Conservation (phyloP, 1,284 basidiomycete species). For the Apiotrichum mycotoxinovorans region DNA sequence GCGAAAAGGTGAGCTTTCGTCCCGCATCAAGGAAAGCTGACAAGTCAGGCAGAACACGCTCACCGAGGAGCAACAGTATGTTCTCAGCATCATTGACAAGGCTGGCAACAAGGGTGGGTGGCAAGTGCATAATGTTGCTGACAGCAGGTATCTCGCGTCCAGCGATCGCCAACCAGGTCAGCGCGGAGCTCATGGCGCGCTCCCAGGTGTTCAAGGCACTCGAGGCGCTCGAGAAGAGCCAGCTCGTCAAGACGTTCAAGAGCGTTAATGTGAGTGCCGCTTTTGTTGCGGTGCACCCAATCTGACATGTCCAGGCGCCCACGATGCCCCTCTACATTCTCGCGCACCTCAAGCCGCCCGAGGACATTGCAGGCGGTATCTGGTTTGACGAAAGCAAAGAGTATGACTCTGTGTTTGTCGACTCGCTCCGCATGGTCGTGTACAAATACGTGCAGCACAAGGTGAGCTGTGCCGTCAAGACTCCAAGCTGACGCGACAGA, state of each 20-base stretch:
- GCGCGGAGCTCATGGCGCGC: slow-evolving; percentile 31
- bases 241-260: slow-evolving; percentile 46
- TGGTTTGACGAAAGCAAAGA: slow-evolving; percentile 48
- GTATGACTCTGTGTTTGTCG: slow-evolving; percentile 44
- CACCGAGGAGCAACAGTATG: slow-evolving; percentile 38
- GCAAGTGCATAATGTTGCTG: background rate
- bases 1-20: slow-evolving; percentile 31
- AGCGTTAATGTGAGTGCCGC: slow-evolving; percentile 39
- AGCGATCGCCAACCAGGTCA: slow-evolving; percentile 26
- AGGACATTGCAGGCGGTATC: slow-evolving; percentile 47
- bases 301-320: slow-evolving; percentile 29
- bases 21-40: background rate
- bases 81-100: slow-evolving; percentile 29
- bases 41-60: slow-evolving; percentile 29
- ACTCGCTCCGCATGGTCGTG: slow-evolving; percentile 35
- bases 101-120: slow-evolving; percentile 23
- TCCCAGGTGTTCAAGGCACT: slow-evolving; percentile 38
- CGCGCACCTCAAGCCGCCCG: slow-evolving; percentile 39
- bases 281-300: background rate
- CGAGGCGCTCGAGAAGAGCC: slow-evolving; percentile 36
- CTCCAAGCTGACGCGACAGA: slow-evolving; percentile 20
- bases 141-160: slow-evolving; percentile 26
- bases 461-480: slow-evolving; percentile 18
- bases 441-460: slow-evolving; percentile 28
- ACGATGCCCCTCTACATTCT: slow-evolving; percentile 43